Percentiles rank a stretch among this genome's conserved stretches.
Evolutionary conservation across 2,329 filamentous ascomycete genomes (phyloP).

Genomic region (Sarocladium kiliense): DNA sequence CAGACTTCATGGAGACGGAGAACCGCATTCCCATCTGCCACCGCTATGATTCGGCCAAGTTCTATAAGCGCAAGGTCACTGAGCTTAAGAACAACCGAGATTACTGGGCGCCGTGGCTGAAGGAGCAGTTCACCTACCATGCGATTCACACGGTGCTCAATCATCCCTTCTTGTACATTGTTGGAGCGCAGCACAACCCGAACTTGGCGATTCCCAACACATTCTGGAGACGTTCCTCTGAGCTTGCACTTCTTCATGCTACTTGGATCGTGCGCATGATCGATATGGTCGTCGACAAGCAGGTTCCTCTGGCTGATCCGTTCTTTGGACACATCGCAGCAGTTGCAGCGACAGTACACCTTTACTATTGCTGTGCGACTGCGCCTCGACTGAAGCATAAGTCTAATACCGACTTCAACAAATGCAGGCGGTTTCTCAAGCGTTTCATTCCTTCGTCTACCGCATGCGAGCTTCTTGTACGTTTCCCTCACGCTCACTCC

Average conservation of each 20-base stretch:
- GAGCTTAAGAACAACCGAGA: slow-evolving; percentile 38
- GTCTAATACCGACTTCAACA: slow-evolving; percentile 46
- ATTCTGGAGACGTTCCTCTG: slow-evolving; percentile 47
- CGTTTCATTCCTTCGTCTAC: slow-evolving; percentile 41
- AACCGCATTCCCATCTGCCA: slow-evolving; percentile 44
- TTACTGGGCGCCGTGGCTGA: slow-evolving; percentile 49
- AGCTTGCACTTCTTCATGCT: slow-evolving; percentile 44
- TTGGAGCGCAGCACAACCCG: slow-evolving; percentile 45
- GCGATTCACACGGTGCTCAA: slow-evolving; percentile 45
- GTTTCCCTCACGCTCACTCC: too few relatives aligned
- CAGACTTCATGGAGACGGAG: slow-evolving; percentile 46
- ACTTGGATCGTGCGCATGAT: slow-evolving; percentile 51
- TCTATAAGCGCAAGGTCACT: slow-evolving; percentile 42
- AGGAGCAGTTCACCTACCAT: slow-evolving; percentile 49
- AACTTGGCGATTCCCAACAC: slow-evolving; percentile 48
- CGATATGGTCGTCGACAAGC: slow-evolving; percentile 47
- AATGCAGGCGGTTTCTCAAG: slow-evolving; percentile 44
- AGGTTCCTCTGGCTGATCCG: slow-evolving; percentile 42
- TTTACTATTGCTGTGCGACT: slow-evolving; percentile 48
- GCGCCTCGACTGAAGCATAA: slow-evolving; percentile 43
- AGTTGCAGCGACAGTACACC: slow-evolving; percentile 47
- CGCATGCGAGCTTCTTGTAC: slow-evolving; percentile 39
- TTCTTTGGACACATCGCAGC: slow-evolving; percentile 47
- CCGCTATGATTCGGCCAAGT: slow-evolving; percentile 47
- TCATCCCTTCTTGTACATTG: slow-evolving; percentile 48